Percentiles rank a stretch among this genome's conserved stretches.
These are phyloP conservation scores for Fusarium coffeatum DNA, from an alignment of 2,329 filamentous ascomycete species.

Conservation along the genomic window DNA sequence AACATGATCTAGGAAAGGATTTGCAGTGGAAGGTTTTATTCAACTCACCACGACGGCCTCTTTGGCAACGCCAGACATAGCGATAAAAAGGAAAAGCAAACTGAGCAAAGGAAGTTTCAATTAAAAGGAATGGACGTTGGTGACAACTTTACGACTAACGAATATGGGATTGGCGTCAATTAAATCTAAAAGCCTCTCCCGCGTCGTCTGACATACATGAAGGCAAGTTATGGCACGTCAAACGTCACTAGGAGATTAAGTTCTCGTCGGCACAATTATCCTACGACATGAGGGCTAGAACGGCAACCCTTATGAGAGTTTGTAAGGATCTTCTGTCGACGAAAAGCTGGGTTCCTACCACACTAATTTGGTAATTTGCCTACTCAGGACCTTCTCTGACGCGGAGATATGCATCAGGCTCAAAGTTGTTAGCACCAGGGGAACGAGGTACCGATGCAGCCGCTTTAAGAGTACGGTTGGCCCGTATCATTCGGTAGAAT, in stretches of 20 bases:
- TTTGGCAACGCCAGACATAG: conserved; percentile 33
- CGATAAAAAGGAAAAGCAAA: not conserved
- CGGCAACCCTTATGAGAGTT: not conserved
- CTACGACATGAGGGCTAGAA: not conserved
- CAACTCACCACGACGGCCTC: conserved; percentile 35
- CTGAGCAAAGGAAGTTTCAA: not conserved
- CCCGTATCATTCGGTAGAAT: not conserved
- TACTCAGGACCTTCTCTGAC: conserved; percentile 7
- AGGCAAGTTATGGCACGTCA: not conserved
- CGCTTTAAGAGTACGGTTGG: not conserved
- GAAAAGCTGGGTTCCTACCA: not conserved
- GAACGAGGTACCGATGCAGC: not conserved
- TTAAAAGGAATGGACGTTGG: not conserved
- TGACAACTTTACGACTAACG: not conserved
- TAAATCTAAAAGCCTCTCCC: conserved; percentile 20
- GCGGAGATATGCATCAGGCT: conserved; percentile 18
- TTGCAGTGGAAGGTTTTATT: not conserved
- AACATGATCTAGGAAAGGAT: not conserved
- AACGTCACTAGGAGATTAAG: not conserved
- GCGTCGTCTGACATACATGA: conserved; percentile 7
- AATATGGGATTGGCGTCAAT: conserved; percentile 19
- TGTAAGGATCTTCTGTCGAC: not conserved
- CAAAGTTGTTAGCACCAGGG: conserved; percentile 22
- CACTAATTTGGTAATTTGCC: not conserved
- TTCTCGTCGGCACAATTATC: not conserved